A percentile compares a stretch with the other conserved stretches of the same genome.
phyloP scores from a whole-genome alignment of 352 stramenopile genomes.

The Phytophthora foliorum region DNA sequence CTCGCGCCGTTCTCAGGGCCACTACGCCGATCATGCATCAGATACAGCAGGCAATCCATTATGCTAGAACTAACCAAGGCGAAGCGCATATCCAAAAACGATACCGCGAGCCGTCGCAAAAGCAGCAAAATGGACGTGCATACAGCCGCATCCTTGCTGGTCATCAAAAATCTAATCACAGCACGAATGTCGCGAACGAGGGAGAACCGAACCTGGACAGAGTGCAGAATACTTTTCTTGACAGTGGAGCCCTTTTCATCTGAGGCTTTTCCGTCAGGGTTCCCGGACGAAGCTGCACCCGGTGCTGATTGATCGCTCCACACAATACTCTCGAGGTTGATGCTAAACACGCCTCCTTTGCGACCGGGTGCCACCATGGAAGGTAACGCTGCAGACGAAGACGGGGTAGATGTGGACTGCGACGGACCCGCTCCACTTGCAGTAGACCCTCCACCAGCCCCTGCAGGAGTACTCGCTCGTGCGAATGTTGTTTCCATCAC shows the following conservation, averaged over 20 bases:
- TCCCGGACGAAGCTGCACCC: conserved; percentile 15
- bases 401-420: conserved; percentile 23
- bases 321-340: conserved; percentile 84
- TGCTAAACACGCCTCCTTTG: conserved; percentile 76
- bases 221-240: conserved; percentile 46
- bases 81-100: conserved; percentile 81
- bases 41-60: conserved; percentile 72
- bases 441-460: conserved; percentile 17
- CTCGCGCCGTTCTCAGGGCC: conserved; percentile 10
- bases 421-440: conserved; percentile 23
- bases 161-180: conserved; percentile 71
- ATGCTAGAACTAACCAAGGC: conserved; percentile 82
- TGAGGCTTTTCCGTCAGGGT: conserved; percentile 19
- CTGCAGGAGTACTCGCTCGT: conserved; percentile 32
- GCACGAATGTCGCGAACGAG: conserved; percentile 74
- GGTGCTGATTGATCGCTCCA: conserved; percentile 73
- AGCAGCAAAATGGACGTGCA: conserved; percentile 64
- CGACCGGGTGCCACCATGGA: conserved; percentile 35
- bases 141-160: conserved; percentile 61
- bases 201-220: conserved; percentile 78
- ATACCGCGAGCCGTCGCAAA: conserved; percentile 66
- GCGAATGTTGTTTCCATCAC: conserved; percentile 79
- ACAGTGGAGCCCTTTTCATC: conserved; percentile 32
- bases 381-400: conserved; percentile 30
- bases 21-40: conserved; percentile 51